Evolutionary conservation across 2,329 filamentous ascomycete genomes (phyloP), one percentile per base, ranked within the genome.

Genomic region (Didymella pomorum): DNA sequence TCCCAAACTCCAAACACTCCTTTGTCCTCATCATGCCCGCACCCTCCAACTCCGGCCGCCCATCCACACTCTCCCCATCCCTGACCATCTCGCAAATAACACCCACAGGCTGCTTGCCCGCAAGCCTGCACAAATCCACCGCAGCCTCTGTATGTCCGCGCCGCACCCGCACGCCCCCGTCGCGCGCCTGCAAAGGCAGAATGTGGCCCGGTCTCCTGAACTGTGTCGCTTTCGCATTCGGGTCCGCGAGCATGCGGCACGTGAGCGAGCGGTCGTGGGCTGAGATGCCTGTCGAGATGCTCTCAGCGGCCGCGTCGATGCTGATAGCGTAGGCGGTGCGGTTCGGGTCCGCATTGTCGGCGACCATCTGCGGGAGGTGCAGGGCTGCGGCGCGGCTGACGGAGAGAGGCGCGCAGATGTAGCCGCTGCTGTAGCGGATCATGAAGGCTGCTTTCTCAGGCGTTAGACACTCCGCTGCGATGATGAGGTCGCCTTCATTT

Each of bases 401-500:
- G 49, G 87, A 83, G 61, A 98, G 84, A 16, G 95, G 94, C 0
- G 90, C 91, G 86, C 95, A 98, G 80, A 99, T 89, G 73, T 94
- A 87, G 74, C 95, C 95, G 3, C 92, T 86, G 43, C 91, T 90
- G 82, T 97, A 87, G 71, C 93, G 92, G 78, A 99, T 87, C 85
- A 99, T 89, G 83, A 97, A 99, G 71, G 93, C 92, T 88, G 96
- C 96, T 80, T 98, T 94, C 65, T 91, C 86, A 23, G 93, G 84
- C 9, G 94, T 97, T 64, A 97, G 81, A 71, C 90, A 85, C 67
- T 92, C 83, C 62, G 93, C 94, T 66, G 95, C 92, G 74, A 98
- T 96, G 79, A 98, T 97, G 47, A 99, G 87, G 81, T 99, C 95
- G 78, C 93, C 95, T 84, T 99, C 95, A 78, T 99, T 99, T 79